Evolutionary conservation across 2,329 filamentous ascomycete species (phyloP).

Genomic region (Penicillium sp.): DNA sequence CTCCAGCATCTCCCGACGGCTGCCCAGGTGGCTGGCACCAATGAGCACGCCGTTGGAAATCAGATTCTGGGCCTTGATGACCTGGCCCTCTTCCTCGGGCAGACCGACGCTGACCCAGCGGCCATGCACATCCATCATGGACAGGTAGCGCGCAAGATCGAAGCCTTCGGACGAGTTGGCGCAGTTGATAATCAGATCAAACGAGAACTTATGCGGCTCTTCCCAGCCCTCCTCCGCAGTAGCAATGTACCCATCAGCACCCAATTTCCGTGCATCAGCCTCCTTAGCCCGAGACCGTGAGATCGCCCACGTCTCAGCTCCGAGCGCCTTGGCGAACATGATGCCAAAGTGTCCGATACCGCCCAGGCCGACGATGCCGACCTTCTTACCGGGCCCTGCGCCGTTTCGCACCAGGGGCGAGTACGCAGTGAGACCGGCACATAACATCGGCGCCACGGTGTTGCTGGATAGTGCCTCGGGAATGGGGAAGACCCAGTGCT

Average conservation of each 20-base stretch:
- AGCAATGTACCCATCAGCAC: conserved; percentile 60
- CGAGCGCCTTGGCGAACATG: conserved; percentile 66
- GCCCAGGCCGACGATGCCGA: conserved; percentile 49
- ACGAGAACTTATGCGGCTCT: conserved; percentile 53
- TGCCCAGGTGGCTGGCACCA: conserved; percentile 69
- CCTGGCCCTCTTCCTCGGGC: conserved; percentile 71
- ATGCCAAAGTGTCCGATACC: conserved; percentile 71
- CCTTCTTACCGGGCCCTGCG: conserved; percentile 62
- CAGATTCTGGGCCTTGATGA: conserved; percentile 71
- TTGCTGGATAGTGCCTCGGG: conserved; percentile 64
- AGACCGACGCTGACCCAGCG: conserved; percentile 77
- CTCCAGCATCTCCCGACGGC: conserved; percentile 65
- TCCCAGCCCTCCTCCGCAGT: conserved; percentile 60
- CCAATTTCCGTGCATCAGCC: conserved; percentile 58
- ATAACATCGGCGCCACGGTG: conserved; percentile 76
- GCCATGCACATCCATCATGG: conserved; percentile 76
- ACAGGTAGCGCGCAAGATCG: conserved; percentile 65
- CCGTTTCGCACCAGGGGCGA: conserved; percentile 75
- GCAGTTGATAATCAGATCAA: conserved; percentile 69
- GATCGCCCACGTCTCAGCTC: conserved; percentile 61
- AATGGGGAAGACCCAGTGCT: conserved; percentile 70
- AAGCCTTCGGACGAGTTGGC: conserved; percentile 72
- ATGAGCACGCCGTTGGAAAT: conserved; percentile 71
- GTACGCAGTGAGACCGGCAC: conserved; percentile 78
- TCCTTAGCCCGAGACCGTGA: conserved; percentile 61